Evolutionary conservation across 352 stramenopile genomes (phyloP), one percentile per base, ranked within the genome.

Genomic region (Phytopythium oedochilum): DNA sequence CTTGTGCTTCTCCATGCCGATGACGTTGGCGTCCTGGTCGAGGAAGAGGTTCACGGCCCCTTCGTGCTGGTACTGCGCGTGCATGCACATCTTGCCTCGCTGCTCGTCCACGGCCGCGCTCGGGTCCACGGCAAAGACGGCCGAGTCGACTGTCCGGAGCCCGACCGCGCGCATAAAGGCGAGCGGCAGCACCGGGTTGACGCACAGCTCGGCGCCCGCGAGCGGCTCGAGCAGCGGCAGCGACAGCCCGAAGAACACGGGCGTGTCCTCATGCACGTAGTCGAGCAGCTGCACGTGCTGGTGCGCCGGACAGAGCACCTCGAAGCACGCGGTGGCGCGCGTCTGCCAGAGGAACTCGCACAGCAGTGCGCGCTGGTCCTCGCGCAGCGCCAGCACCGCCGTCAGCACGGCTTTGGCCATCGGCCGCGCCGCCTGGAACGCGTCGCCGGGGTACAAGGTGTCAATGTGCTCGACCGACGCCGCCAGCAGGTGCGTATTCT

Each of bases 1-100:
- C 59, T 93, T 91, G 66, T 81, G 73, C 62, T 93, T 93, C 57
- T 93, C 76, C 69, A 93, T 79, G 18, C 83, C 83, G 46, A 93
- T 93, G n/a, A 91, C 78, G 31, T 63, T 61, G 4, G 66, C 77
- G 0, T 66, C 44, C 12, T 58, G 64, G 43, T 93, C 78, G 39
- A 91, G 31, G 59, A 89, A 93, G 28, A 93, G 59, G 49, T 90
- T 75, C 36, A 93, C 83, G 6, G 72, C 69, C 22, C 83, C 83
- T 66, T 93, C 83, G 28, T 86, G 73, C 53, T 89, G 73, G 50
- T 89, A 81, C 35, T 53, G 47, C 20, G 29, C 34, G 31, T 53
- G 47, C 23, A 65, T 66, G n/a, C n/a, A n/a, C n/a, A n/a, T n/a
- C 7, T 36, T 36, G 55, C 80, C 28, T 68, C 61, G 5, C 68